Percentiles rank a stretch among this genome's conserved stretches.
phyloP scores from a whole-genome alignment of 1,139 yeast species.

The Scheffersomyces parashehatae region DNA sequence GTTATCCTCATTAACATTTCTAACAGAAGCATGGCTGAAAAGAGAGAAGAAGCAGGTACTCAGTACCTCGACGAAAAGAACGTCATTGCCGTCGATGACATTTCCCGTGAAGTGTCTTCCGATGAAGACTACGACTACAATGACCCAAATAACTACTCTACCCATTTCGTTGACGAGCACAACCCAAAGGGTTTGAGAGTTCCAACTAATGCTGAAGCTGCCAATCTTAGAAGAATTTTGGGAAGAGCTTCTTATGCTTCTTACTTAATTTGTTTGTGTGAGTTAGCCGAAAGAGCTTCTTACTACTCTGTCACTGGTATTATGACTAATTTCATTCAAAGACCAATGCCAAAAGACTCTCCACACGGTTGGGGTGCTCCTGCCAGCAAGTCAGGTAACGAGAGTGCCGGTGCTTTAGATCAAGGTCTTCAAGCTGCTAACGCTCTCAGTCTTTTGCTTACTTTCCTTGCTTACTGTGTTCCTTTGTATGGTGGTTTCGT shows the following conservation, averaged over 20 bases:
- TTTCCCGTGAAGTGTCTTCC: conserved; percentile 2
- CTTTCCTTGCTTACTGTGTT: conserved; percentile 22
- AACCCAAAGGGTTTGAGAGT: conserved; percentile 21
- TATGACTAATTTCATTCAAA: conserved; percentile 21
- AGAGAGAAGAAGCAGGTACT: too few species aligned
- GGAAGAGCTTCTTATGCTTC: conserved; percentile 17
- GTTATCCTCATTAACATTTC: too few species aligned
- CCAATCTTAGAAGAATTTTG: conserved; percentile 16
- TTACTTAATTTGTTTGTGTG: conserved; percentile 20
- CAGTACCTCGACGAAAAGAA: background rate
- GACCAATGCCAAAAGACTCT: conserved; percentile 18
- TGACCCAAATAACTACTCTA: conserved; percentile 19
- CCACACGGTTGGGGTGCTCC: conserved; percentile 19
- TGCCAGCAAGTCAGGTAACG: conserved; percentile 7
- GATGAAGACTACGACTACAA: conserved; percentile 13
- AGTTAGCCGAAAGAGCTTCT: conserved; percentile 26
- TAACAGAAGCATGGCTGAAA: too few species aligned
- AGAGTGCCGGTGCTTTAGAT: conserved; percentile 21
- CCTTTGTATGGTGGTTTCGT: conserved; percentile 24
- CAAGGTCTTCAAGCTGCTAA: conserved; percentile 19
- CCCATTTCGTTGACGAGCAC: conserved; percentile 16
- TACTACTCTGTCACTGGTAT: conserved; percentile 19
- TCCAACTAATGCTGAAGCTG: conserved; percentile 17
- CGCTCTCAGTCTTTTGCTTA: conserved; percentile 19
- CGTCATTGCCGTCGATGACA: background rate